Base-by-base conservation (phyloP, 306 rosid genomes). In the Astragalus membranaceus region DNA sequence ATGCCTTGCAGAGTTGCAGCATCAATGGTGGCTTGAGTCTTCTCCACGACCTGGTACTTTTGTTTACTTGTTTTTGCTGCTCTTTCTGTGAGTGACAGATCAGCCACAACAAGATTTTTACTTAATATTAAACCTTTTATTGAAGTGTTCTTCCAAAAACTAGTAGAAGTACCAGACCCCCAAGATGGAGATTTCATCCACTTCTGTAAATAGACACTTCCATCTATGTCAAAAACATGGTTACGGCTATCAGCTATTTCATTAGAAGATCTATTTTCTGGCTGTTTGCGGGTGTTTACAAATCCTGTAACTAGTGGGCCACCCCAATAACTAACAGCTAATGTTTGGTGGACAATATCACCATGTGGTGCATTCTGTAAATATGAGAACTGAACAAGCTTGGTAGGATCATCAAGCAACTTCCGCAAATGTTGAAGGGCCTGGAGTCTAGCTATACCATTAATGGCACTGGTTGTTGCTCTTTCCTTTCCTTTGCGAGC, bases 11-110 rank as follows among this genome's bases (percentile, higher is more conserved):
- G 85, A 73, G 80, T 94, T 72, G 99, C 97, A 20, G 99, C 97
- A 83, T 88, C 91, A 84, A 94, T 90, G 50, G 97, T 91, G 23
- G 99, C 99, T 78, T 87, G 99, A 75, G 97, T 90, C 78, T 86
- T 94, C 81, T 90, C 92, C 32, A 82, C 92, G 67, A 75, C 85
- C 74, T 73, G 86, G 49, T 51, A 73, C 74, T 81, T 87, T 70
- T 76, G 78, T 70, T 67, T 87, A 87, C 96, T 78, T 50, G 51
- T 84, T 85, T 75, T 65, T 70, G 97, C 81, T 51, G 99, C 97
- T 80, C 84, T 85, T 83, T 86, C 96, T 14, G 80, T 85, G 52
- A 87, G 89, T 56, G 96, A 79, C 11, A 46, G 17, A 83, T 78
- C 97, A 55, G 91, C 96, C 55, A 94, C 96, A 60, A 88, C 92